phyloP scores from a whole-genome alignment of 2,329 filamentous ascomycete genomes.

The Cephalotrichum gorgonifer region DNA sequence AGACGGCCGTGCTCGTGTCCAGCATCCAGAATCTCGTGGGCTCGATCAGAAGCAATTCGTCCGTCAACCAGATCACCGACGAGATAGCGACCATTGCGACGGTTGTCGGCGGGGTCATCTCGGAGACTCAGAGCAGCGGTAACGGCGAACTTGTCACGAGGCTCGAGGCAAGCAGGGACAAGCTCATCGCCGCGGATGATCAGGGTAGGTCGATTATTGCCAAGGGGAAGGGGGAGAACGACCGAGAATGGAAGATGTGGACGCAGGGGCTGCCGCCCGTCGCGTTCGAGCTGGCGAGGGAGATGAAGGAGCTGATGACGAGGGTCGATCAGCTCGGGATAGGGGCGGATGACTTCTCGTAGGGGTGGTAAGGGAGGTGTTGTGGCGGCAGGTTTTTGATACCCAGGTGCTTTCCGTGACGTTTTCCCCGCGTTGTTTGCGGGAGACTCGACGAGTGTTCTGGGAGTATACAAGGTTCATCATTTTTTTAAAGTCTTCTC shows the following conservation, averaged over 20 bases:
- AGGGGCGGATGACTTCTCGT: constrained; percentile 35
- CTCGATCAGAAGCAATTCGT: constrained; percentile 55
- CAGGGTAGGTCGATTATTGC: constrained; percentile 49
- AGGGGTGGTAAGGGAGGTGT: constrained; percentile 13
- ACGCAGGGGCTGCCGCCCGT: constrained; percentile 67
- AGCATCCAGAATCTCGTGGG: constrained; percentile 74
- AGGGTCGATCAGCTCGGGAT: constrained; percentile 28
- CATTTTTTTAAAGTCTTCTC: too few relatives aligned
- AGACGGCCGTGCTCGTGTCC: constrained; percentile 68
- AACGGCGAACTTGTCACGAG: constrained; percentile 41
- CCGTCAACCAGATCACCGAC: constrained; percentile 53
- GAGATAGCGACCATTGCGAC: constrained; percentile 61
- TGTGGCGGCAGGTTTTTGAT: neutral
- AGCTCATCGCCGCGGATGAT: constrained; percentile 52
- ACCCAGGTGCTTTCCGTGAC: neutral
- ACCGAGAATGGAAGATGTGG: constrained; percentile 51
- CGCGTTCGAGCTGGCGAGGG: constrained; percentile 76
- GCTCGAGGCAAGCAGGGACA: constrained; percentile 52
- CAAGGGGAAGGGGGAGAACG: constrained; percentile 34
- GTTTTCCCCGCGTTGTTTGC: too few relatives aligned
- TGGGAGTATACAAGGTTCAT: too few relatives aligned
- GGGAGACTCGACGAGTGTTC: too few relatives aligned
- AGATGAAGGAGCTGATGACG: constrained; percentile 61
- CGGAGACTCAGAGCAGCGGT: constrained; percentile 49
- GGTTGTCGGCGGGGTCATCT: constrained; percentile 60